Evolutionary conservation across 1,284 basidiomycete species (phyloP).

Genomic region (Cutaneotrichosporon sp.): DNA sequence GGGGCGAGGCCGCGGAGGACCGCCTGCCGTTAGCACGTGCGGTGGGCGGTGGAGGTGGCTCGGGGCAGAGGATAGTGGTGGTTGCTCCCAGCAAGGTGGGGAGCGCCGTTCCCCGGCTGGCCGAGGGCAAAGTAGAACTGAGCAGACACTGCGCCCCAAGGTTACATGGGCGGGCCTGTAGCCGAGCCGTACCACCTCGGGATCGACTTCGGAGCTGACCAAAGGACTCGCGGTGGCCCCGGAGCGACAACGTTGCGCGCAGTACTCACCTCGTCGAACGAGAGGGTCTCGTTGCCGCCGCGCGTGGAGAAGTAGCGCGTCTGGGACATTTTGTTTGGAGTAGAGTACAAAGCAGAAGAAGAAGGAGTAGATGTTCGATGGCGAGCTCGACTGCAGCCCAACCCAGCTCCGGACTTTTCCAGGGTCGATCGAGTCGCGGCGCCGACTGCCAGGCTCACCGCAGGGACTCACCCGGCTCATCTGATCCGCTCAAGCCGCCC

Average conservation of each 20-base stretch:
- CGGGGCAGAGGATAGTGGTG: no score
- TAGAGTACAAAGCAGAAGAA: slow-evolving; percentile 7
- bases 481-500: no score
- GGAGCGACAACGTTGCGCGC: neutral
- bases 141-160: neutral
- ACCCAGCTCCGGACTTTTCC: neutral
- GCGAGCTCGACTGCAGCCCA: neutral
- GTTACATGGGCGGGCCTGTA: neutral
- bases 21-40: slow-evolving; percentile 59
- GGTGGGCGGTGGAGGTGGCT: neutral
- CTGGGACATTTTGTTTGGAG: slow-evolving; percentile 26
- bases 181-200: no score
- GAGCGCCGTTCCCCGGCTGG: no score
- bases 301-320: slow-evolving; percentile 80
- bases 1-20: slow-evolving; percentile 94
- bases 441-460: no score
- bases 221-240: no score
- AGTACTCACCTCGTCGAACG: slow-evolving; percentile 71
- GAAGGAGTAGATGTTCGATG: no score
- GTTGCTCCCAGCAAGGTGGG: neutral
- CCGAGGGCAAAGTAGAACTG: no score
- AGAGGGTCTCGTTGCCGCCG: slow-evolving; percentile 65
- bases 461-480: neutral
- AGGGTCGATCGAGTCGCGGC: neutral
- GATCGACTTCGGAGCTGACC: no score